phyloP scores from a whole-genome alignment of 805 yeast species.

The Starmerella stigmatis region DNA sequence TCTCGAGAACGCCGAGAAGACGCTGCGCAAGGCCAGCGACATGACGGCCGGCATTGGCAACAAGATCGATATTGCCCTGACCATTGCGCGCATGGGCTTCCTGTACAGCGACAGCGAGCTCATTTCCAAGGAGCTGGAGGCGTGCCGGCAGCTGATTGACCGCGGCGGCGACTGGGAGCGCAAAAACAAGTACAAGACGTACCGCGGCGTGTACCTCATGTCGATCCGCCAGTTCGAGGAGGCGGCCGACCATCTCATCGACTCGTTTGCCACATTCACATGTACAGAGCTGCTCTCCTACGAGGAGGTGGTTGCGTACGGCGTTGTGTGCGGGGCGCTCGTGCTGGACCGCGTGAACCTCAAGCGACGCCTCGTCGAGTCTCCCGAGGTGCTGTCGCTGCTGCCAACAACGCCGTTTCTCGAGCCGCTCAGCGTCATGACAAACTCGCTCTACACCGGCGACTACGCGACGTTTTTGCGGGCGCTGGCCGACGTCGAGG shows the following conservation, averaged over 20 bases:
- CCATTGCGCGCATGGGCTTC: conserved; percentile 80
- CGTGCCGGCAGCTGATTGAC: conserved; percentile 66
- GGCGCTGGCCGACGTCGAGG: conserved; percentile 65
- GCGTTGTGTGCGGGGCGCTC: conserved; percentile 79
- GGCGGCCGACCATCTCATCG: conserved; percentile 77
- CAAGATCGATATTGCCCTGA: conserved; percentile 75
- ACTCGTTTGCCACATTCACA: conserved; percentile 89
- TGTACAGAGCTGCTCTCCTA: conserved; percentile 82
- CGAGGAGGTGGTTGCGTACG: conserved; percentile 80
- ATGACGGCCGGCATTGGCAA: conserved; percentile 78
- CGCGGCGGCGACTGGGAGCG: conserved; percentile 99
- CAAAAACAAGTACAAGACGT: conserved; percentile 86
- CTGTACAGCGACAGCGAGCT: conserved; percentile 69
- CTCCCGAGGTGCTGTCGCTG: conserved; percentile 83
- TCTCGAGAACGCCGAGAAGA: conserved; percentile 52
- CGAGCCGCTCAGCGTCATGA: conserved; percentile 71
- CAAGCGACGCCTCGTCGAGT: conserved; percentile 75
- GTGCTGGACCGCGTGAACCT: conserved; percentile 73
- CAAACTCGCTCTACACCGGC: conserved; percentile 78
- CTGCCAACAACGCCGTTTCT: conserved; percentile 54
- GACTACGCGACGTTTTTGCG: conserved; percentile 75
- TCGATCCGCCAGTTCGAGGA: conserved; percentile 78
- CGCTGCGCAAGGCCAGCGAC: conserved; percentile 62
- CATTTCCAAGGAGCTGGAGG: conserved; percentile 62
- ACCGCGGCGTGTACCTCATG: conserved; percentile 71